phyloP scores from a whole-genome alignment of 208 protist genomes.

The Porcisia hertigi region DNA sequence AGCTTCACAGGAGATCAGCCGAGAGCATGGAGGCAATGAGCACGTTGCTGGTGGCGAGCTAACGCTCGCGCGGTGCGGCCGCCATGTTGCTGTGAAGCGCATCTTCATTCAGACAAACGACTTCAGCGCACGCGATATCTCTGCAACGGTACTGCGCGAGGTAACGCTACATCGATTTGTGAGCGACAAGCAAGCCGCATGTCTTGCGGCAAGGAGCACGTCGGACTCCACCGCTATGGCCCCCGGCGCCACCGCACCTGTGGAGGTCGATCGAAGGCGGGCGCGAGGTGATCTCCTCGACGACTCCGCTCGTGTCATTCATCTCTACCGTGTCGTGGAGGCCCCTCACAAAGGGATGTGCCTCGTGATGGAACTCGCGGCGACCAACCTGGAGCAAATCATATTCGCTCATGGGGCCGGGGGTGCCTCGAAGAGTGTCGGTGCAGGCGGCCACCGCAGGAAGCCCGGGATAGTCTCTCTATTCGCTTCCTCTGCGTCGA shows the following conservation, averaged over 20 bases:
- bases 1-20: neutral
- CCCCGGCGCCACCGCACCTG: neutral
- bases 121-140: conserved; percentile 68
- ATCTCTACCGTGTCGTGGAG: conserved; percentile 66
- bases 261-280: neutral
- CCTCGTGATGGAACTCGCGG: conserved; percentile 76
- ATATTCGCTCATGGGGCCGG: conserved; percentile 14
- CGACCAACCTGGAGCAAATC: conserved; percentile 63
- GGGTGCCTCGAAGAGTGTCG: neutral
- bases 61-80: conserved; percentile 5
- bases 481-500: conserved; percentile 1
- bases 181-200: conserved; percentile 11
- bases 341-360: conserved; percentile 82
- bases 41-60: neutral
- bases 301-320: conserved; percentile 39
- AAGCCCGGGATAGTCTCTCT: conserved; percentile 22
- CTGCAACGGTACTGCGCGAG: conserved; percentile 77
- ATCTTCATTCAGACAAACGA: conserved; percentile 75
- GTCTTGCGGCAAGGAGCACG: neutral
- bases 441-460: conserved; percentile 3
- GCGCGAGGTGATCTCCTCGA: conserved; percentile 18
- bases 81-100: conserved; percentile 77
- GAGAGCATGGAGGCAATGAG: neutral
- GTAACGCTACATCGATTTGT: conserved; percentile 62
- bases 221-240: neutral